Evolutionary conservation across 208 protist species (phyloP), one percentile per base, ranked within the genome.

Genomic region (Acanthamoeba polyphaga): DNA sequence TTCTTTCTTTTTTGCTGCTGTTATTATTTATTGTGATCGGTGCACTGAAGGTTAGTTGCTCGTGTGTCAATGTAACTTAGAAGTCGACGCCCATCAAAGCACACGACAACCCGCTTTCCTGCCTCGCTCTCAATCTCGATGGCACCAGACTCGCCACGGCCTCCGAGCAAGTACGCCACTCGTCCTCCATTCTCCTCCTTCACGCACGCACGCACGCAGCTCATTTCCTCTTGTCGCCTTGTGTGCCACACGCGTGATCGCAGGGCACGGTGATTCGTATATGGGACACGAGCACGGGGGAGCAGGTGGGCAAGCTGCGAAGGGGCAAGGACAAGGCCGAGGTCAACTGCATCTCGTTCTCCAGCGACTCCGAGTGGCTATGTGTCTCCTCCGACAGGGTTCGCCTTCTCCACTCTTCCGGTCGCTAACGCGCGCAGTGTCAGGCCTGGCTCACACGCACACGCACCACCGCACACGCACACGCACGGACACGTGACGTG

Each of bases 191-290:
- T 51, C 46, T 51, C 46, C 12, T 51, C 46, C 46, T 51, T 51
- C 24, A 38, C 53, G 2, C 2, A 3, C 95, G 2, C 43, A 46
- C 43, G 43, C 85, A 51, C 43, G 32, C 46, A 9, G 29, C 92
- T 22, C 13, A n/a, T 88, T 22, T 95, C 29, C 43, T 51, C 12
- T 51, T 51, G 46, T 51, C 46, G 46, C 46, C 3, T 51, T n/a
- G 46, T 51, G 46, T 51, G 46, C 46, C 10, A 13, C 46, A 51
- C 46, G 12, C 46, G 43, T 46, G 46, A 51, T 0, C 46, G 46
- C 46, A 97, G 91, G 98, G 98, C 27, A 99, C 98, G 1, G 87
- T 99, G 9, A 97, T 99, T 51, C 95, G 98, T 51, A 95, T 99
- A 4, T 99, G 97, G 90, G 98, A 99, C 95, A 98, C 98, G 9